These are phyloP conservation scores for Ascosphaera apis DNA, from an alignment of 2,329 filamentous ascomycete species.

Conservation along the genomic window DNA sequence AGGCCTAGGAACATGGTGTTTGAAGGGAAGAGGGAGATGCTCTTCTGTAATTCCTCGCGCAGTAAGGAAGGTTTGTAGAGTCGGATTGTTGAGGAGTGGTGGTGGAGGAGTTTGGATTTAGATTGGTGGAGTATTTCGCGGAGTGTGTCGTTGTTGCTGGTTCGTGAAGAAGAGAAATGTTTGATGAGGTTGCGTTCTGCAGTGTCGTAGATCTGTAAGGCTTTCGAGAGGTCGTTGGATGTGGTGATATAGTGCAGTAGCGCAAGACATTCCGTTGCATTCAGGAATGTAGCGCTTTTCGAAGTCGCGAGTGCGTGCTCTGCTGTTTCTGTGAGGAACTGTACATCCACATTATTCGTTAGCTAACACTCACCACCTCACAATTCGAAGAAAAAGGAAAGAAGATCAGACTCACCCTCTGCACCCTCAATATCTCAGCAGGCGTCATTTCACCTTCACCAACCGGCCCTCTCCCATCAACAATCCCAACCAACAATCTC, in stretches of 20 bases:
- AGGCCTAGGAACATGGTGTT: constrained; percentile 57
- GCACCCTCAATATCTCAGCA: constrained; percentile 15
- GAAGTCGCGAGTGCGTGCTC: constrained; percentile 33
- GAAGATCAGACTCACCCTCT: constrained; percentile 12
- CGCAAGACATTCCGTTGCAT: constrained; percentile 37
- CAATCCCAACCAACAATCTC: constrained; percentile 18
- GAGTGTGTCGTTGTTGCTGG: constrained; percentile 11
- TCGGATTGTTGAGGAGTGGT: constrained; percentile 37
- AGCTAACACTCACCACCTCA: not conserved
- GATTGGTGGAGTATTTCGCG: constrained; percentile 46
- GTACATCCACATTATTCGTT: constrained; percentile 17
- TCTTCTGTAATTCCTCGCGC: constrained; percentile 35
- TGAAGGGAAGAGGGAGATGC: constrained; percentile 41
- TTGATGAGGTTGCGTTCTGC: constrained; percentile 12
- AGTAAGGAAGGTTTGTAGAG: constrained; percentile 46
- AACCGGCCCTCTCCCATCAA: constrained; percentile 15
- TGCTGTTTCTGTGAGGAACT: constrained; percentile 30
- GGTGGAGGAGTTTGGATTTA: constrained; percentile 40
- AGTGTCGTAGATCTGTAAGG: constrained; percentile 20
- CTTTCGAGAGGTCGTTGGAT: constrained; percentile 11
- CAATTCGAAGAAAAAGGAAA: not conserved
- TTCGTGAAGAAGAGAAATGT: constrained; percentile 18
- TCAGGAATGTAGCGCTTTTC: constrained; percentile 25
- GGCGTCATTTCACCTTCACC: constrained; percentile 9
- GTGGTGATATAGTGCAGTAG: constrained; percentile 43